phyloP scores from a whole-genome alignment of 345 rosid species.

The Aquilaria malaccensis region DNA sequence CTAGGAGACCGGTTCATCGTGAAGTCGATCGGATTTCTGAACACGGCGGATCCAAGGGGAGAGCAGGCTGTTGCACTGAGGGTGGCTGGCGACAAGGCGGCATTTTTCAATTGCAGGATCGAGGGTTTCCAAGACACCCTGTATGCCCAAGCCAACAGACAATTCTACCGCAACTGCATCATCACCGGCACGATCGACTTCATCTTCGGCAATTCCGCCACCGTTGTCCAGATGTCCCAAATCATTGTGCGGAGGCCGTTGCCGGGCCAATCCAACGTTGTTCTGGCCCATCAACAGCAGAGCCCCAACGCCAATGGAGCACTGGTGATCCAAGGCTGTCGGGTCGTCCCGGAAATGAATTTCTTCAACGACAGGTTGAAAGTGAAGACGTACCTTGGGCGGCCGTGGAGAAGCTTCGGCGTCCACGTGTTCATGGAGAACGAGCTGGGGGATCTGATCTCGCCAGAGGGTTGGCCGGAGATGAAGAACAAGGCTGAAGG shows the following conservation, averaged over 20 bases:
- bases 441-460: background rate
- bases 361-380: slow-evolving; percentile 25
- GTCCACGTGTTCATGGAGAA: background rate
- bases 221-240: slow-evolving; percentile 55
- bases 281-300: slow-evolving; percentile 52
- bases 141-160: slow-evolving; percentile 45
- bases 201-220: slow-evolving; percentile 61
- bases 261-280: slow-evolving; percentile 37
- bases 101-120: slow-evolving; percentile 48
- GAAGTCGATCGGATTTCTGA: slow-evolving; percentile 49
- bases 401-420: background rate
- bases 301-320: slow-evolving; percentile 26
- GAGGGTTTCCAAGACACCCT: slow-evolving; percentile 75
- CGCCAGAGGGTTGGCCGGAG: background rate
- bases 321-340: slow-evolving; percentile 65
- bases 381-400: background rate
- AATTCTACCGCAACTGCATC: slow-evolving; percentile 60
- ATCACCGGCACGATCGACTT: slow-evolving; percentile 71
- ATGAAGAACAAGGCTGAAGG: background rate
- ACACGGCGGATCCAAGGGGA: slow-evolving; percentile 65
- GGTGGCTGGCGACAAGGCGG: slow-evolving; percentile 42
- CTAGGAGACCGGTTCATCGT: slow-evolving; percentile 52
- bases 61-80: slow-evolving; percentile 71
- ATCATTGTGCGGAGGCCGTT: slow-evolving; percentile 48
- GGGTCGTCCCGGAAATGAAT: slow-evolving; percentile 57